Conservation (phyloP, 805 yeast species). For the Lipomyces orientalis region DNA sequence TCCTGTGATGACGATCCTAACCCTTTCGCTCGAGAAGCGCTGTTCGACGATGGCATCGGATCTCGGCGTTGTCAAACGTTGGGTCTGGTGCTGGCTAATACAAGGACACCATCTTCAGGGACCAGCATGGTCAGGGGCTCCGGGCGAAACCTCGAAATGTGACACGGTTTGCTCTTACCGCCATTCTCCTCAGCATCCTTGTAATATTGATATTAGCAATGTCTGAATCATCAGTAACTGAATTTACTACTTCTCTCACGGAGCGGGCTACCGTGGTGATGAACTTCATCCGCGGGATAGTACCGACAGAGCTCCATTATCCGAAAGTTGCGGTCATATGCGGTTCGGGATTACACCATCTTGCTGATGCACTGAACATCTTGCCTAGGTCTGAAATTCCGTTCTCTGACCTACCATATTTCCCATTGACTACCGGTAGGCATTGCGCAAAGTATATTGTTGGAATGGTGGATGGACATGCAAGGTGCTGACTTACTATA, state of each 20-base stretch:
- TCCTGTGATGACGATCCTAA: neutral
- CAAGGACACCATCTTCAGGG: no score
- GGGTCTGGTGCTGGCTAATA: no score
- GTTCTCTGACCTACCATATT: conserved; percentile 78
- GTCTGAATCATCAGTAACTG: neutral
- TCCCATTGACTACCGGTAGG: conserved; percentile 66
- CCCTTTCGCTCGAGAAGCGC: no score
- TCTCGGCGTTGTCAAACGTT: no score
- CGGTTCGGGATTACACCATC: conserved; percentile 94
- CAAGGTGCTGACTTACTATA: neutral
- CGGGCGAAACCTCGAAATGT: neutral
- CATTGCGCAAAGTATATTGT: neutral
- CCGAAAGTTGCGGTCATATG: conserved; percentile 84
- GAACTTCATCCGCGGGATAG: conserved; percentile 26
- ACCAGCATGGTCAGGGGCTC: no score
- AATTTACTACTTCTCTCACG: neutral
- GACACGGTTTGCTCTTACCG: neutral
- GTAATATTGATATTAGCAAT: neutral
- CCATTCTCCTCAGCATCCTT: neutral
- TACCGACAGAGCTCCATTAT: conserved; percentile 15
- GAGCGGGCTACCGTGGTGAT: conserved; percentile 17
- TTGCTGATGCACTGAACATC: conserved; percentile 60
- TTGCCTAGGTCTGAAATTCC: conserved; percentile 55
- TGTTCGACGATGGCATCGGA: no score
- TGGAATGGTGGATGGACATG: neutral